Evolutionary conservation across 768 basidiomycete genomes (phyloP), one percentile per base, ranked within the genome.

Genomic region (Termitomyces titanicus): DNA sequence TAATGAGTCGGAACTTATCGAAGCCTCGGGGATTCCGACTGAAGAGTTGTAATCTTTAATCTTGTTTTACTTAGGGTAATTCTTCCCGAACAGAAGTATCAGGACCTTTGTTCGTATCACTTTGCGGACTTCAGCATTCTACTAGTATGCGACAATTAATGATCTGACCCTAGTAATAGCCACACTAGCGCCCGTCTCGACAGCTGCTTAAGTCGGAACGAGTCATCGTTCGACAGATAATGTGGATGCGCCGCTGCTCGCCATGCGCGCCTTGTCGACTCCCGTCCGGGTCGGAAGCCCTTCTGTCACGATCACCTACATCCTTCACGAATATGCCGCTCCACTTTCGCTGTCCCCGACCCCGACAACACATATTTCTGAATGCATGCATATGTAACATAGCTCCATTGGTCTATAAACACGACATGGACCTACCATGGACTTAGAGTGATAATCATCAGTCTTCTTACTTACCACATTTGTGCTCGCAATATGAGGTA

Each of bases 171-270:
- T n/a, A n/a, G n/a, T n/a, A n/a, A 15, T 15, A 13, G 3, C 13
- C 11, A 13, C 34, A 15, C 34, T 3, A 44, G 9, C 22, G 24
- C 24, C 10, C 24, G 24, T 22, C 24, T 37, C 24, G 24, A 17
- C 24, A 9, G 29, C 29, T 9, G 29, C 29, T 9, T 29, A 35
- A 49, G 35, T 49, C 48, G 25, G 24, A n/a, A 18, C 6, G n/a
- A 49, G 12, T 38, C 48, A 49, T 27, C 35, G 11, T 49, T 38
- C 11, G 27, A 22, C 25, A 38, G 18, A 18, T 18, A 20, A 31
- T 3, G 9, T 29, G n/a, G 18, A 47, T 34, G 48, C 48, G 35
- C 48, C 48, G 48, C 48, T 49, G 48, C 48, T 49, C 48, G 48
- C 48, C 35, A 37, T 49, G 35, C 18, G 33, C 46, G 13, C 33